phyloP scores from a whole-genome alignment of 768 basidiomycete species.

The Tylopilus sp. region DNA sequence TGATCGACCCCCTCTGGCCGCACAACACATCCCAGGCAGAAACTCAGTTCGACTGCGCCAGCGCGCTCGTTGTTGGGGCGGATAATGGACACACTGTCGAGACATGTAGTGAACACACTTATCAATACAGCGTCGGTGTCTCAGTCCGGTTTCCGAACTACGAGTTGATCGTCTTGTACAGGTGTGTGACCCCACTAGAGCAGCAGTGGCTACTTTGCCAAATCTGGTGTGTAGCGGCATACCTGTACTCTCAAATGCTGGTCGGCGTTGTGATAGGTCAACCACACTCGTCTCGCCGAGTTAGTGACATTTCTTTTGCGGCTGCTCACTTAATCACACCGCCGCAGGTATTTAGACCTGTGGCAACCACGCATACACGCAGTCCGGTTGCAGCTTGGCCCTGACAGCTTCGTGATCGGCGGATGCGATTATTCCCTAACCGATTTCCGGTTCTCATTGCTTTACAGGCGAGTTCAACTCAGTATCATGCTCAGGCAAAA shows the following conservation, averaged over 20 bases:
- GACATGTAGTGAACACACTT: no score
- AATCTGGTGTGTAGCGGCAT: no score
- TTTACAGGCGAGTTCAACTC: conserved; percentile 51
- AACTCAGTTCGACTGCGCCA: no score
- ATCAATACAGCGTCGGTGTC: no score
- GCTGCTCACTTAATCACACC: not conserved
- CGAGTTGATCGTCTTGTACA: no score
- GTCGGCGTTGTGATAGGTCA: conserved; percentile 36
- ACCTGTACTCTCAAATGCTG: not conserved
- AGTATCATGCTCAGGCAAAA: conserved; percentile 49
- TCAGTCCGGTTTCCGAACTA: no score
- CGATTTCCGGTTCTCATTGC: not conserved
- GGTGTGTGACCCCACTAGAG: no score
- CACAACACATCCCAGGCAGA: conserved; percentile 17
- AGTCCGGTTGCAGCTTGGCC: conserved; percentile 45
- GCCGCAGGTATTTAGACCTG: conserved; percentile 46
- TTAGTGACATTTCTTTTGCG: conserved; percentile 21
- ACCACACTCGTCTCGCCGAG: conserved; percentile 49
- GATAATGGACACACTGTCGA: no score
- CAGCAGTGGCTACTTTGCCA: no score
- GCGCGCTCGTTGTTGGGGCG: no score
- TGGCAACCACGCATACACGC: conserved; percentile 52
- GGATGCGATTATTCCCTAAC: not conserved
- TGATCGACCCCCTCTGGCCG: conserved; percentile 50
- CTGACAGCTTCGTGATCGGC: conserved; percentile 49